phyloP scores from a whole-genome alignment of 2,329 filamentous ascomycete genomes.

The Dryadomyces sulphureus region DNA sequence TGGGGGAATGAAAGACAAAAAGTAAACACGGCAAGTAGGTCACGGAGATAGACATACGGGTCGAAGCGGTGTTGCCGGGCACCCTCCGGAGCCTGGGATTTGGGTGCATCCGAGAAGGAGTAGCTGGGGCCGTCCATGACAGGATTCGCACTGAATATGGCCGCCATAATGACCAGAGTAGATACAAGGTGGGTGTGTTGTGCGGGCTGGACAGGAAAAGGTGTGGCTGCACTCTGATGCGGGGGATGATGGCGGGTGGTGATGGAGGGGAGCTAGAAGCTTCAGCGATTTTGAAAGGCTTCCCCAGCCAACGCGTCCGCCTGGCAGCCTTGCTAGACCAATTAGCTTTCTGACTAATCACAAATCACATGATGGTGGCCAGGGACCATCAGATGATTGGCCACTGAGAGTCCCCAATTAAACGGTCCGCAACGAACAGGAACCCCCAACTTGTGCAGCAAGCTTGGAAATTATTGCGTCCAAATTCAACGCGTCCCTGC shows the following conservation, averaged over 20 bases:
- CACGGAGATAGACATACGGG: conserved; percentile 46
- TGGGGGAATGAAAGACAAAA: neutral
- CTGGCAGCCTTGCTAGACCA: conserved; percentile 36
- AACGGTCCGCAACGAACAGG: neutral
- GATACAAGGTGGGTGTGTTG: neutral
- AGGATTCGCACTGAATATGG: conserved; percentile 58
- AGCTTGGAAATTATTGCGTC: neutral
- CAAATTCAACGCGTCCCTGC: neutral
- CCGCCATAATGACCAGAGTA: conserved; percentile 31
- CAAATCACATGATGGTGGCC: conserved; percentile 2
- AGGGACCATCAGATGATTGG: neutral
- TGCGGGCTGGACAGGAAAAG: neutral
- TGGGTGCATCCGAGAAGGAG: conserved; percentile 48
- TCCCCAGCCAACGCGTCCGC: conserved; percentile 17
- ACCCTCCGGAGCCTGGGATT: conserved; percentile 34
- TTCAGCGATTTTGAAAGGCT: neutral
- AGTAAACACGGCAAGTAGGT: neutral
- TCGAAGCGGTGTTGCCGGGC: conserved; percentile 72
- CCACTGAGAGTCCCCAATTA: neutral
- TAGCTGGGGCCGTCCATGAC: conserved; percentile 56
- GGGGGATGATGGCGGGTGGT: conserved; percentile 4
- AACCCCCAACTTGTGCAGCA: neutral
- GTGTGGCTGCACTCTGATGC: conserved; percentile 4
- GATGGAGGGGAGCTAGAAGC: conserved; percentile 8
- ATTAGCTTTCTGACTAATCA: conserved; percentile 27